Conservation (phyloP, 108 stramenopile species). For the Pseudonitzschia multiseries region DNA sequence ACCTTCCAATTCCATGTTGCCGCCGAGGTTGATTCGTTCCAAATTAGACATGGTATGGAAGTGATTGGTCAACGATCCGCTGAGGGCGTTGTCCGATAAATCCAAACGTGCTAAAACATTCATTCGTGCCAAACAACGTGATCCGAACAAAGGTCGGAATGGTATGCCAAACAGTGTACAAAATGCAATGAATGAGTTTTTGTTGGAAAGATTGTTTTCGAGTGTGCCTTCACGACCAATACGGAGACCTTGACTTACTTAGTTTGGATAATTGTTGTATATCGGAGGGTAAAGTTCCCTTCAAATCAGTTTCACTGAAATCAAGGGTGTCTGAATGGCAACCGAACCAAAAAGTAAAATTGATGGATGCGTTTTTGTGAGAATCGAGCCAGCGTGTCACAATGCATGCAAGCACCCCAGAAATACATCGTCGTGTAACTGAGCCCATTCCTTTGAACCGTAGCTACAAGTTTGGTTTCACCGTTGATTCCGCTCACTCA, state of each 20-base stretch:
- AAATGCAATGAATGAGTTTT: too few relatives aligned
- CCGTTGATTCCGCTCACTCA: not conserved
- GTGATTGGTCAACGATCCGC: conserved; percentile 41
- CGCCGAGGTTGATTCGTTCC: not conserved
- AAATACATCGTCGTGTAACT: too few relatives aligned
- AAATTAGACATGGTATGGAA: conserved; percentile 32
- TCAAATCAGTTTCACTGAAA: not conserved
- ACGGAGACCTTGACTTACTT: not conserved
- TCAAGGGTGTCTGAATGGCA: not conserved
- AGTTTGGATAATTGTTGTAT: conserved; percentile 20
- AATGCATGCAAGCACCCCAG: too few relatives aligned
- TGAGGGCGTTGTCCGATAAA: conserved; percentile 35
- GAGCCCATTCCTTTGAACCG: too few relatives aligned
- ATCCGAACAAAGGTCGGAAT: too few relatives aligned
- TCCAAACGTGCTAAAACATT: conserved; percentile 20
- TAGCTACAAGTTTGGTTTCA: not conserved
- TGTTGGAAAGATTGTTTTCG: too few relatives aligned
- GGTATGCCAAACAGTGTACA: too few relatives aligned
- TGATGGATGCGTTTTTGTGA: too few relatives aligned
- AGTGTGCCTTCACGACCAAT: too few relatives aligned
- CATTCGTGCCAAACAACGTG: too few relatives aligned
- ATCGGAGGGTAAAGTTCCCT: conserved; percentile 15
- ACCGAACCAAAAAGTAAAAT: not conserved
- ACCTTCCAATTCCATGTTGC: conserved; percentile 11
- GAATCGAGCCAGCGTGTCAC: too few relatives aligned